Conservation (phyloP, 208 protist species). For the Trypanosoma conorhini region DNA sequence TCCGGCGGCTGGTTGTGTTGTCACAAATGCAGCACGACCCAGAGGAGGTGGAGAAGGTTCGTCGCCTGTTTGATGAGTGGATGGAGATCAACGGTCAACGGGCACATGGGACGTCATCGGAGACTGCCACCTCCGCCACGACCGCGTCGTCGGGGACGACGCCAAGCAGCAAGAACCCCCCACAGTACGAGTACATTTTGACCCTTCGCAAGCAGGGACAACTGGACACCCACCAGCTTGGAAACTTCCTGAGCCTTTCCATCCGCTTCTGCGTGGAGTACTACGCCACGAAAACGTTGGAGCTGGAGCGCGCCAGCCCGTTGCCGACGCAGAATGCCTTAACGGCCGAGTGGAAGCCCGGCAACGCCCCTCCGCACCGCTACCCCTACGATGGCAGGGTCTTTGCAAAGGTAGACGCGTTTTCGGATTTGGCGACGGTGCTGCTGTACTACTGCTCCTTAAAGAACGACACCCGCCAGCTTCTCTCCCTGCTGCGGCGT, state of each 20-base stretch:
- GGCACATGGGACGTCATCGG: conserved; percentile 16
- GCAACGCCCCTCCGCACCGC: conserved; percentile 68
- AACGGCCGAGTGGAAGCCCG: conserved; percentile 44
- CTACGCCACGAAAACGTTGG: conserved; percentile 75
- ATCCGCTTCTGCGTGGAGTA: conserved; percentile 91
- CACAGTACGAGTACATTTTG: conserved; percentile 67
- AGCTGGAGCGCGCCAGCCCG: conserved; percentile 69
- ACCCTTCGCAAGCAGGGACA: conserved; percentile 81
- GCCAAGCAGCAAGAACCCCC: conserved; percentile 31
- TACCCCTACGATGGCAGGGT: conserved; percentile 54
- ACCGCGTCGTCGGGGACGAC: conserved; percentile 9
- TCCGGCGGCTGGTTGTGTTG: conserved; percentile 59
- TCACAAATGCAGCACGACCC: conserved; percentile 28
- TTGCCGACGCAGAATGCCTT: conserved; percentile 9
- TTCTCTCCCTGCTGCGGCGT: conserved; percentile 71
- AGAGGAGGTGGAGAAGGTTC: conserved; percentile 61
- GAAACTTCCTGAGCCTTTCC: conserved; percentile 80
- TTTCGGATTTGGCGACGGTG: conserved; percentile 94
- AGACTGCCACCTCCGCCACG: background rate
- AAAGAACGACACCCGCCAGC: conserved; percentile 55
- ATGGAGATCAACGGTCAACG: conserved; percentile 41
- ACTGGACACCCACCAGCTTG: conserved; percentile 78
- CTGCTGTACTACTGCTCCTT: conserved; percentile 87
- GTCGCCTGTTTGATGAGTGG: conserved; percentile 83
- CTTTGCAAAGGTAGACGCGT: conserved; percentile 88